Evolutionary conservation across 1,139 yeast species (phyloP), one percentile per base, ranked within the genome.

Genomic region (Taiozyma sp.): DNA sequence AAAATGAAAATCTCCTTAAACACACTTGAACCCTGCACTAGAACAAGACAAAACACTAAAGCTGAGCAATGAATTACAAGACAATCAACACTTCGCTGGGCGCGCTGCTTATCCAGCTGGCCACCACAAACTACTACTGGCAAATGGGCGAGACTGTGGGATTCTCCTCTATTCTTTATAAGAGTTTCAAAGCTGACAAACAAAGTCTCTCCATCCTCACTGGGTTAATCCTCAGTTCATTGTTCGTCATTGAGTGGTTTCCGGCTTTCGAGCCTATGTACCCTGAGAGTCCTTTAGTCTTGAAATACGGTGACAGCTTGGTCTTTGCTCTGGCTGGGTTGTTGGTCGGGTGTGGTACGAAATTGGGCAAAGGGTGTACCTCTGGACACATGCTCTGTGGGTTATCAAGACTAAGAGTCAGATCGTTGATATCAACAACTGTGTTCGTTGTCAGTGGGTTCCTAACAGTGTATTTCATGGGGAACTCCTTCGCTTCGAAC

Each of bases 371-470:
- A 24, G 81, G 81, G 0, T 77, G 81, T 52, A 77, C 81, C 2
- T 75, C 80, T 0, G 81, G 81, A 8, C 81, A 77, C 54, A 74
- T 77, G 79, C 65, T 77, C 8, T 65, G 69, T 24, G 81, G 81
- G 0, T 49, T 76, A 16, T 71, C 80, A 4, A 64, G 80, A 43
- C 55, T 73, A 9, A 65, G 80, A 44, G 47, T 63, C 48, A 64
- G 81, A 51, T 73, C 78, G 13, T 49, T 76, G 8, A 71, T 70
- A 6, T 80, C 81, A 1, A 73, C 79, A 0, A 55, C 57, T 9
- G 56, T 66, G 2, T 76, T 77, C 53, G 47, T 50, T 3, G 59
- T 57, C 2, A 53, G 49, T 42, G 24, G 16, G 13, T 29, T 46
- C 1, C 47, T 9, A 51, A 55, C 19, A 27, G 29, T n/a, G 16